A percentile compares a stretch with the other conserved stretches of the same genome.
phyloP scores from a whole-genome alignment of 1,284 basidiomycete genomes.

The Bjerkandera adusta region DNA sequence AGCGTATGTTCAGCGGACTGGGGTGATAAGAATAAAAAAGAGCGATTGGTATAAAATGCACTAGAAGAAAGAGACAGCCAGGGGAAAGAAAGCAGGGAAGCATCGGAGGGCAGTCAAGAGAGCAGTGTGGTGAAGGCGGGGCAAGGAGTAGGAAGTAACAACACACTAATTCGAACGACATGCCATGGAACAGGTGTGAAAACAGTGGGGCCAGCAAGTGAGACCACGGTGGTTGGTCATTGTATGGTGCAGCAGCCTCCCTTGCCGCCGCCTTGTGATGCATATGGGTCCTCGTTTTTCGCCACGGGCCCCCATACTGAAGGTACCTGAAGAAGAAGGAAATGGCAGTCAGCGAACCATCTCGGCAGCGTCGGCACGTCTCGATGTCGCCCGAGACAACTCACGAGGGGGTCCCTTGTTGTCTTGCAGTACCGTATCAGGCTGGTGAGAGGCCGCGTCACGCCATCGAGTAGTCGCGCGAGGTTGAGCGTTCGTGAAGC shows the following conservation, averaged over 20 bases:
- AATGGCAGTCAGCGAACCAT: slow-evolving; percentile 11
- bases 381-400: slow-evolving; percentile 28
- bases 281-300: slow-evolving; percentile 87
- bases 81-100: not conserved
- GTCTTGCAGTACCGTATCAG: slow-evolving; percentile 90
- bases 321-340: slow-evolving; percentile 61
- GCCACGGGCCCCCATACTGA: slow-evolving; percentile 91
- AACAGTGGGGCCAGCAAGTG: slow-evolving; percentile 10
- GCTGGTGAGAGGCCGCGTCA: slow-evolving; percentile 48
- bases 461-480: not conserved
- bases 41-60: slow-evolving; percentile 9
- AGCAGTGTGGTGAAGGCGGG: slow-evolving; percentile 8
- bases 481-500: not conserved
- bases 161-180: slow-evolving; percentile 10
- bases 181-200: slow-evolving; percentile 10
- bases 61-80: not conserved
- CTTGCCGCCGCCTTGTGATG: slow-evolving; percentile 55
- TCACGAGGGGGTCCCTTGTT: slow-evolving; percentile 84
- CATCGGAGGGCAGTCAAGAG: not conserved
- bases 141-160: slow-evolving; percentile 14
- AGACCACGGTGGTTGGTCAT: slow-evolving; percentile 21
- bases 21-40: too few relatives aligned
- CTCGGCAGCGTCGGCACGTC: slow-evolving; percentile 16
- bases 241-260: slow-evolving; percentile 57
- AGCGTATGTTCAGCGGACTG: too few relatives aligned